Evolutionary conservation across 768 basidiomycete genomes (phyloP), one percentile per base, ranked within the genome.

Genomic region (Leucocoprinus sp.): DNA sequence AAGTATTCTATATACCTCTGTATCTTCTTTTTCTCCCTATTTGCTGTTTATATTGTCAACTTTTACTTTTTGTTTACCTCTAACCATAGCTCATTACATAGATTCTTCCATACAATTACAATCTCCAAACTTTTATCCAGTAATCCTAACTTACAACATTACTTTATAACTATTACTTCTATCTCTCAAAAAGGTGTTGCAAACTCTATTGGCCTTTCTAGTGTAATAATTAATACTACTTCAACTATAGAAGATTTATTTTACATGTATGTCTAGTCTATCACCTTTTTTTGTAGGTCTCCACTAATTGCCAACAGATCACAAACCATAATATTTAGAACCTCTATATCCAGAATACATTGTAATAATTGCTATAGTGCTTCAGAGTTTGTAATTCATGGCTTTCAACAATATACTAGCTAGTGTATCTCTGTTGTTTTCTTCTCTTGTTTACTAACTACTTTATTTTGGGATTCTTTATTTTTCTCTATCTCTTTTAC

Each of bases 21-120:
- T 24, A 55, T 23, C 36, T 42, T 37, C 39, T 54, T 51, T 18
- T 28, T 37, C 0, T 5, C 29, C 2, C 55, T 50, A 38, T 59
- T 59, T 3, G 53, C 56, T 9, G 50, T 54, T n/a, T 60, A 47
- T 55, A 60, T 60, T 1, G 22, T 50, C 52, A 61, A 55, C 14
- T 26, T 23, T 5, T 44, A 33, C 19, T 40, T 36, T n/a, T 43
- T 19, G 15, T 58, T 60, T 8, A 56, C 33, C 4, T 18, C 18
- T 5, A 55, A 2, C 17, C 45, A 12, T 37, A 50, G 14, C 47
- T 49, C 49, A 34, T 42, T 8, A 2, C 22, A 55, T n/a, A 54
- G 19, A 21, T 60, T 54, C 14, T 51, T 48, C 2, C 46, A 3
- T 2, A 62, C 44, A 2, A 62, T 42, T 15, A 62, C 55, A 11